Conservation (phyloP, 225 moss, liverwort and hornwort species). For the Climacium dendroides region DNA sequence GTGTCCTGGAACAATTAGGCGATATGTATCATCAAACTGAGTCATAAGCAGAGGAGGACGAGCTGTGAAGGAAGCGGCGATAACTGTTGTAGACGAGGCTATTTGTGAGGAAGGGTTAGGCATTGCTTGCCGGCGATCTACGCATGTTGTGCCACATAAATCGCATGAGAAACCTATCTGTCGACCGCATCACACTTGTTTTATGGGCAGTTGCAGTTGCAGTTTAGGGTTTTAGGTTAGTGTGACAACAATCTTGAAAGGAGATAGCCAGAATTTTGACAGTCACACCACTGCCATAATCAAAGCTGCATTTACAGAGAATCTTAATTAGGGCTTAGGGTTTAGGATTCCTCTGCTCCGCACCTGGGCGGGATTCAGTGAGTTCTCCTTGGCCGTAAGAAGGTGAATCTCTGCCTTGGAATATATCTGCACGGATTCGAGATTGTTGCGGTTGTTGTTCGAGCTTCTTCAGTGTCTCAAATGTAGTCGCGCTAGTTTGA, state of each 20-base stretch:
- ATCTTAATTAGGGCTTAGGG: not conserved
- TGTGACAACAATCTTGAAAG: not conserved
- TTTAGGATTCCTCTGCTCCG: not conserved
- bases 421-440: not conserved
- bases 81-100: not conserved
- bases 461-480: not conserved
- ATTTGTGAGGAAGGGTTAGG: not conserved
- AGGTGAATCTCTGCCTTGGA: not conserved
- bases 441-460: not conserved
- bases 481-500: not conserved
- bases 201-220: not conserved
- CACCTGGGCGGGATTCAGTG: not conserved
- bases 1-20: not conserved
- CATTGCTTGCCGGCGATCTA: not conserved
- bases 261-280: not conserved
- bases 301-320: not conserved
- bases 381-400: not conserved
- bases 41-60: not conserved
- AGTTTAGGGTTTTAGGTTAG: not conserved
- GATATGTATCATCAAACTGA: not conserved
- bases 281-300: not conserved
- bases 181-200: not conserved
- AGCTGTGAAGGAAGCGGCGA: not conserved
- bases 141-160: not conserved
- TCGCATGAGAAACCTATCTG: slow-evolving; percentile 9